Conservation (phyloP, 352 stramenopile species). For the Globisporangium carolinianum region DNA sequence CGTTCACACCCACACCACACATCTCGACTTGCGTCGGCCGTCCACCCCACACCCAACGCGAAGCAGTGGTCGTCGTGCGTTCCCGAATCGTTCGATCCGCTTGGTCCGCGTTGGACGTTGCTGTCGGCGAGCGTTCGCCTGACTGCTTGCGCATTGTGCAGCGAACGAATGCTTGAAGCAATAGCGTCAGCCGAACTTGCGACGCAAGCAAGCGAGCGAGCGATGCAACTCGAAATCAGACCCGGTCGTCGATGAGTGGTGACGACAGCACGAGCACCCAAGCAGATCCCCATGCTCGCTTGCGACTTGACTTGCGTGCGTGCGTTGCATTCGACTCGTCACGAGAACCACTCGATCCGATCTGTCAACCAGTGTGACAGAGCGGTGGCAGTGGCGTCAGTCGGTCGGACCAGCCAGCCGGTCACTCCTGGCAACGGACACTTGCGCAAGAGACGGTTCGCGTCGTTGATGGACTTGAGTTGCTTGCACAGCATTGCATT, state of each 20-base stretch:
- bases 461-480: too few species aligned
- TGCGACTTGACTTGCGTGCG: background rate
- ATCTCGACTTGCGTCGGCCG: too few species aligned
- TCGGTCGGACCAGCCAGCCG: background rate
- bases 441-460: background rate
- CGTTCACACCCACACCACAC: background rate
- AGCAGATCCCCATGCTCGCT: too few species aligned
- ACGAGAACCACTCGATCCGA: constrained; percentile 6
- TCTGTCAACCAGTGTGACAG: background rate
- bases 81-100: background rate
- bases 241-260: background rate
- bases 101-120: background rate
- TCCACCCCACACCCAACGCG: background rate
- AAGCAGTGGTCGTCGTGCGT: background rate
- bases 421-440: background rate
- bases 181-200: background rate
- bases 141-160: too few species aligned
- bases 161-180: background rate
- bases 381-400: constrained; percentile 4
- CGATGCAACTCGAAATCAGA: background rate
- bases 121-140: background rate
- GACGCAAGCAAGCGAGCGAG: too few species aligned
- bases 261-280: background rate
- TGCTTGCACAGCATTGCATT: too few species aligned
- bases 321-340: constrained; percentile 5